These are phyloP conservation scores for Neodidymelliopsis sp. DNA, from an alignment of 2,329 filamentous ascomycete genomes.

Conservation along the genomic window DNA sequence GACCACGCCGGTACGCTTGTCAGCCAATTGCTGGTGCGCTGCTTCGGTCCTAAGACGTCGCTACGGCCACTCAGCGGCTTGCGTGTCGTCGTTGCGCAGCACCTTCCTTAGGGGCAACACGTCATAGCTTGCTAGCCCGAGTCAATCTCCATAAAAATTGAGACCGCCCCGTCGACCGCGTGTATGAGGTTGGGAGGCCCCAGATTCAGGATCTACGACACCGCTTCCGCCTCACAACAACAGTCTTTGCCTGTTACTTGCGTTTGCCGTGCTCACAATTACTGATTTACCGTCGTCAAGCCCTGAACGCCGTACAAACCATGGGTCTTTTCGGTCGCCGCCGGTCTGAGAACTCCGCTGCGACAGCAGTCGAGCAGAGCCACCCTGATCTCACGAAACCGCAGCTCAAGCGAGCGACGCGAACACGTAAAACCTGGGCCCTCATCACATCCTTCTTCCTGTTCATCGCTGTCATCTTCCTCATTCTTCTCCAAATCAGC, in stretches of 20 bases:
- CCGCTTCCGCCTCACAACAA: slow-evolving; percentile 6
- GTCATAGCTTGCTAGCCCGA: slow-evolving; percentile 14
- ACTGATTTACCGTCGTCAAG: background rate
- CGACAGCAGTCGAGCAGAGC: slow-evolving; percentile 21
- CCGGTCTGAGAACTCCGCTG: slow-evolving; percentile 27
- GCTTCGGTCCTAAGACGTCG: slow-evolving; percentile 3
- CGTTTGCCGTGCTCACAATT: background rate
- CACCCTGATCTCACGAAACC: slow-evolving; percentile 43
- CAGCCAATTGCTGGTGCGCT: slow-evolving; percentile 15
- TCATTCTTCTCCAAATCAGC: slow-evolving; percentile 82
- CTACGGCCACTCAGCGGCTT: slow-evolving; percentile 15
- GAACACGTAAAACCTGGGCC: slow-evolving; percentile 66
- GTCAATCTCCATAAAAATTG: slow-evolving; percentile 21
- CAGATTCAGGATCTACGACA: slow-evolving; percentile 8
- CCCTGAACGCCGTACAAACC: slow-evolving; percentile 1
- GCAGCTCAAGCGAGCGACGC: slow-evolving; percentile 51
- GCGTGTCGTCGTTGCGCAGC: slow-evolving; percentile 19
- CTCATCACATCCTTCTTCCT: slow-evolving; percentile 73
- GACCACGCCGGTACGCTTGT: slow-evolving; percentile 10
- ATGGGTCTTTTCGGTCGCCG: slow-evolving; percentile 39
- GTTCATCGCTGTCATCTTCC: slow-evolving; percentile 76
- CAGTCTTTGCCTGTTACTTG: slow-evolving; percentile 2
- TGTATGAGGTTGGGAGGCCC: slow-evolving; percentile 18
- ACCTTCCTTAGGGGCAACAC: slow-evolving; percentile 15
- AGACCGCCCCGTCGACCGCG: slow-evolving; percentile 17